phyloP scores from a whole-genome alignment of 805 yeast species.

The Jamesozyma hellenica region DNA sequence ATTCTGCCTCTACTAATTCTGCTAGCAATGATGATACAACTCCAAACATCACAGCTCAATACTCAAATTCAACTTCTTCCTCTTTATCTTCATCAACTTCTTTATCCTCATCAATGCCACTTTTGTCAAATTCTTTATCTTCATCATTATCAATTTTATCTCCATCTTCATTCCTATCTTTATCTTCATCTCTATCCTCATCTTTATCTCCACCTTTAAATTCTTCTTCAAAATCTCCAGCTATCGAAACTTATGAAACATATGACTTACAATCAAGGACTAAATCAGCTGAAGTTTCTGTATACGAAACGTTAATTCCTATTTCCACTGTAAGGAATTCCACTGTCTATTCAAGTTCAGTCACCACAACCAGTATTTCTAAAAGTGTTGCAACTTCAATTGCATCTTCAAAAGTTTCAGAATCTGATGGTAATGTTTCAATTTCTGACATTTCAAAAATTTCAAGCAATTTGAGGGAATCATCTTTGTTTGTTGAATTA shows the following conservation, averaged over 20 bases:
- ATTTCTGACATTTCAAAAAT: too few species aligned
- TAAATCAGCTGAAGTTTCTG: slow-evolving; percentile 16
- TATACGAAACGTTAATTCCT: slow-evolving; percentile 20
- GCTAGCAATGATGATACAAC: background rate
- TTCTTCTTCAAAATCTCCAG: too few species aligned
- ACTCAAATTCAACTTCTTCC: background rate
- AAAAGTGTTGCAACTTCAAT: background rate
- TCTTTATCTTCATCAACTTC: too few species aligned
- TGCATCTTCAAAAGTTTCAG: background rate
- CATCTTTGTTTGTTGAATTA: too few species aligned
- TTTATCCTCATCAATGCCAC: too few species aligned
- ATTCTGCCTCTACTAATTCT: background rate
- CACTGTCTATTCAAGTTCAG: background rate
- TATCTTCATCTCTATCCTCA: too few species aligned
- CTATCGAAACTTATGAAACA: slow-evolving; percentile 4
- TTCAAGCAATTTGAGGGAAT: too few species aligned
- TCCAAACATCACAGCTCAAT: background rate
- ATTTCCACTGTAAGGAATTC: slow-evolving; percentile 4
- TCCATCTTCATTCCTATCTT: too few species aligned
- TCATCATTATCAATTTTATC: too few species aligned
- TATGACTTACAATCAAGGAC: slow-evolving; percentile 16
- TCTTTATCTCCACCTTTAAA: too few species aligned
- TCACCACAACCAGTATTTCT: background rate
- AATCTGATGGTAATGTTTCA: too few species aligned
- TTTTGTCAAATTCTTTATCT: too few species aligned